Conservation (phyloP, 2,329 filamentous ascomycete species). For the Parastagonospora avenae region DNA sequence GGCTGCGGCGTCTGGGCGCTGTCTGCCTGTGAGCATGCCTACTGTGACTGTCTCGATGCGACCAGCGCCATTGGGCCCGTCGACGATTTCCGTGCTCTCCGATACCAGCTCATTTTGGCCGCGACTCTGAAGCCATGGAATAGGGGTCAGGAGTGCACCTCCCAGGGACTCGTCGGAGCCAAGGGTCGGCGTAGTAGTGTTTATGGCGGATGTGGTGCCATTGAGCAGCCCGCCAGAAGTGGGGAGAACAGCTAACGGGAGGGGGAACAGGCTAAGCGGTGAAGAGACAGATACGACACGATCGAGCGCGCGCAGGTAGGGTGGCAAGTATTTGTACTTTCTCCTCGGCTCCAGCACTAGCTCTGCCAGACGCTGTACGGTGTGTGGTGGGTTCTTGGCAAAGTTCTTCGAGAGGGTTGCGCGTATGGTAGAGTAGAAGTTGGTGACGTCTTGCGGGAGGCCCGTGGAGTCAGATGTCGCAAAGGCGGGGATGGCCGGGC, state of each 20-base stretch:
- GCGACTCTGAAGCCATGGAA: constrained; percentile 74
- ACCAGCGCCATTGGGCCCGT: constrained; percentile 78
- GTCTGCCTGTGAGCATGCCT: constrained; percentile 55
- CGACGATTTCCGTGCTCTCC: constrained; percentile 79
- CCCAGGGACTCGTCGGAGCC: constrained; percentile 89
- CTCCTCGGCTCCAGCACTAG: constrained; percentile 75
- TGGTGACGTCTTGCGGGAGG: constrained; percentile 38
- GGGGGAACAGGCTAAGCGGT: constrained; percentile 77
- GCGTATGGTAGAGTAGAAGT: constrained; percentile 43
- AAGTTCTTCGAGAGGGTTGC: constrained; percentile 70
- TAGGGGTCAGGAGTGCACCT: constrained; percentile 89
- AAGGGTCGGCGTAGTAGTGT: constrained; percentile 51
- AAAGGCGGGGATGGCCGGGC: constrained; percentile 51
- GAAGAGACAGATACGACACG: constrained; percentile 90
- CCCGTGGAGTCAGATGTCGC: constrained; percentile 37
- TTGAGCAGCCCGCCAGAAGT: constrained; percentile 62
- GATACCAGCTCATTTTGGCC: constrained; percentile 67
- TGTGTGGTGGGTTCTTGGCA: constrained; percentile 79
- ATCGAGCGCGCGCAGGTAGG: constrained; percentile 89
- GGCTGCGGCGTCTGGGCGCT: constrained; percentile 16
- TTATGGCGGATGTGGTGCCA: constrained; percentile 57
- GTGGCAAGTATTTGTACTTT: constrained; percentile 80
- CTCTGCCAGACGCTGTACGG: constrained; percentile 89
- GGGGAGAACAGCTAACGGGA: constrained; percentile 67
- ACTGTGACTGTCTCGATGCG: constrained; percentile 82